Evolutionary conservation across 225 moss, liverwort and hornwort genomes (phyloP), one percentile per base, ranked within the genome.

Genomic region (Asterella californica): DNA sequence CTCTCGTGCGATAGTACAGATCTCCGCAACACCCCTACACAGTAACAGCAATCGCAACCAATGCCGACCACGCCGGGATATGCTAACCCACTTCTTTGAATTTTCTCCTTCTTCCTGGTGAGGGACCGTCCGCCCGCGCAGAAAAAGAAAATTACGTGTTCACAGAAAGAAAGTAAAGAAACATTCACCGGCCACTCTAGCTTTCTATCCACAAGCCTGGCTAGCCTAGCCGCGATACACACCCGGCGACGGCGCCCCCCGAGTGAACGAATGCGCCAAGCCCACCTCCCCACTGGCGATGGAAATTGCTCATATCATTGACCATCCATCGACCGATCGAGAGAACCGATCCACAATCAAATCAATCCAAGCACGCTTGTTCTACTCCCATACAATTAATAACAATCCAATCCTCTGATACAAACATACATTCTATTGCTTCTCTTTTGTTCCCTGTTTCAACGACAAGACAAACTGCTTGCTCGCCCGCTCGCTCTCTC

Each of bases 401-500:
- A 25, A 70, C 70, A 70, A 70, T 10, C 24, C 9, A 70, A 30
- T 15, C 9, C 27, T 27, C 30, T 63, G 63, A n/a, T 8, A 42
- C 42, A 19, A 54, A 74, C 57, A 33, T 32, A 59, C 2, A 11
- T 15, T 59, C 42, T 42, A 3, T 70, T 42, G 5, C 42, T 45
- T 18, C 36, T 65, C 48, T 50, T 53, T 53, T 34, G 15, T 18
- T 74, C 46, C n/a, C n/a, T 48, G 46, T 48, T 37, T 46, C 30
- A 33, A 34, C 69, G 48, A 54, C 75, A 48, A n/a, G 30, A 53
- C 6, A 29, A 6, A 32, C 18, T 30, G 17, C 75, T 55, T 55
- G 30, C 53, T 75, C 75, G 77, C 77, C 45, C 77, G 46, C 77
- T 77, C 64, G 47, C 77, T 46, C 63, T 7, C 77, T 64, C n/a